A percentile compares a stretch with the other conserved stretches of the same genome.
These are phyloP conservation scores for Ceratocystis papillata DNA, from an alignment of 2,329 filamentous ascomycete genomes.

Conservation along the genomic window DNA sequence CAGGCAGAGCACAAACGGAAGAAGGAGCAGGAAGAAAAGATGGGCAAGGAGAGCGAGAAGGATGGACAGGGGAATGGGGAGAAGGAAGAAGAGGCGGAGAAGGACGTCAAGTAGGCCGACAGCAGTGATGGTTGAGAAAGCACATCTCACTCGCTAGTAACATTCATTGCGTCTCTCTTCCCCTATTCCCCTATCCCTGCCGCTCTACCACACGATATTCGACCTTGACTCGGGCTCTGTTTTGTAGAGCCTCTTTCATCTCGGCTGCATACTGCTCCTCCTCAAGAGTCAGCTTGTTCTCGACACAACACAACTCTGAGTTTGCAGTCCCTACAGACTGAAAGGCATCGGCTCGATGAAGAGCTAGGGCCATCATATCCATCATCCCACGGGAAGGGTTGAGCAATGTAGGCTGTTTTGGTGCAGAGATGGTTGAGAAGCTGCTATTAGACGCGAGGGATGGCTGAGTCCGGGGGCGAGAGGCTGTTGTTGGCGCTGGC, in stretches of 20 bases:
- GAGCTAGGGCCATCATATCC: background rate
- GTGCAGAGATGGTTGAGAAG: background rate
- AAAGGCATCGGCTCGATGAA: background rate
- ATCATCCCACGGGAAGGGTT: background rate
- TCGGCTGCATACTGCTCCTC: background rate
- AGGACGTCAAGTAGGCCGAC: background rate
- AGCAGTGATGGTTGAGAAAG: background rate
- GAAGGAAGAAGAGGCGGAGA: background rate
- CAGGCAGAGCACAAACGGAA: slow-evolving; percentile 16
- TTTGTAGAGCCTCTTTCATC: background rate
- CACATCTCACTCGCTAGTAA: background rate
- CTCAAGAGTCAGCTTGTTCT: background rate
- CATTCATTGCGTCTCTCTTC: background rate
- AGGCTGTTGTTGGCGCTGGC: background rate
- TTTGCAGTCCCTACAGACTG: background rate
- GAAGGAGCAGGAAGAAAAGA: slow-evolving; percentile 18
- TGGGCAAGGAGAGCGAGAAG: background rate
- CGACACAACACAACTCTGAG: background rate
- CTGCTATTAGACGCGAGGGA: background rate
- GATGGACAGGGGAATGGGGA: background rate
- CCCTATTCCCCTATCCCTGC: background rate
- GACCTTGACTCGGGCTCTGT: background rate
- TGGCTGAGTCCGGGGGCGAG: background rate
- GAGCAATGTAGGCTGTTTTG: background rate
- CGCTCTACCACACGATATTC: background rate